Conservation (phyloP, 1,284 basidiomycete genomes). For the Malassezia pachydermatis region DNA sequence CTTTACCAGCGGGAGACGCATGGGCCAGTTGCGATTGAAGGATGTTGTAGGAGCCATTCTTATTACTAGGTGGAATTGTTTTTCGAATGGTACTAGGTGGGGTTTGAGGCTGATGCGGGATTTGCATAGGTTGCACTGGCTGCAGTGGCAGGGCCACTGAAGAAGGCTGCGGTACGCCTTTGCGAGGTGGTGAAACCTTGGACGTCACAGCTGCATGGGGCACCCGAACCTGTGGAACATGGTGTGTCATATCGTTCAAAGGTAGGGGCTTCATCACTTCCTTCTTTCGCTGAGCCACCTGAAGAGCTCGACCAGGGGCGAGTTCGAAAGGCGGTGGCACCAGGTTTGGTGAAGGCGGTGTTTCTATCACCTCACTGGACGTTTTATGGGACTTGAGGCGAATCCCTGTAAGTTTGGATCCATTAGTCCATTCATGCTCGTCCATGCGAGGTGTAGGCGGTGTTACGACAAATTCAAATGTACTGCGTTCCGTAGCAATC, state of each 20-base stretch:
- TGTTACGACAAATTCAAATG: slow-evolving; percentile 14
- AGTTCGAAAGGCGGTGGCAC: slow-evolving; percentile 17
- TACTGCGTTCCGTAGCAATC: slow-evolving; percentile 6
- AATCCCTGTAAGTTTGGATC: neutral
- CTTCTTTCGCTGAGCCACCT: slow-evolving; percentile 1
- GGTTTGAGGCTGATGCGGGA: no score
- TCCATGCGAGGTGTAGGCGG: slow-evolving; percentile 10
- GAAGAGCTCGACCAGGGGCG: slow-evolving; percentile 14
- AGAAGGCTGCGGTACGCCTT: no score
- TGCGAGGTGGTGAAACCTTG: no score
- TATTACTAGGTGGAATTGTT: no score
- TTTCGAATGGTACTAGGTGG: no score
- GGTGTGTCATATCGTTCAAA: no score
- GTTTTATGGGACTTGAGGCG: slow-evolving; percentile 11
- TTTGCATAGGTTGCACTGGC: no score
- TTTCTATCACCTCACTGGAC: neutral
- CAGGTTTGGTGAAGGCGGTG: slow-evolving; percentile 1
- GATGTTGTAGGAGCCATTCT: no score
- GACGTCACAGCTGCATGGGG: no score
- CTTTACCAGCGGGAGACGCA: neutral
- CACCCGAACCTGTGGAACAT: no score
- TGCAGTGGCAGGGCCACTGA: no score
- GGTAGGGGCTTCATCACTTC: no score
- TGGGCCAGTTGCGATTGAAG: neutral
- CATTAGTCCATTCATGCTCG: neutral